phyloP scores from a whole-genome alignment of 768 basidiomycete species.

The Chiua virens region DNA sequence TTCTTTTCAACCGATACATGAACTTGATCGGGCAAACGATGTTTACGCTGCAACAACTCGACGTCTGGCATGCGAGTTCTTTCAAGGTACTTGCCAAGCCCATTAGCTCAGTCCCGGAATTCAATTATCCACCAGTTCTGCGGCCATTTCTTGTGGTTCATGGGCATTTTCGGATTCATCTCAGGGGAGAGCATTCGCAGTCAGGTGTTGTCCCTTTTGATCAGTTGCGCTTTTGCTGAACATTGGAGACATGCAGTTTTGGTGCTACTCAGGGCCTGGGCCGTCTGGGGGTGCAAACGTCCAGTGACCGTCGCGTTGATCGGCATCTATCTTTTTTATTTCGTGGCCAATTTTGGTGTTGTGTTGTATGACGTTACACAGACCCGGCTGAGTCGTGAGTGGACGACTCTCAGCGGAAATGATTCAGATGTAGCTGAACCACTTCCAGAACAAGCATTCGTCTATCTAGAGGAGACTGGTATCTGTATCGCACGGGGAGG shows the following conservation, averaged over 20 bases:
- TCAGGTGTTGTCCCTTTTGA: background rate
- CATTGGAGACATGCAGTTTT: slow-evolving; percentile 3
- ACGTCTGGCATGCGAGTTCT: slow-evolving; percentile 7
- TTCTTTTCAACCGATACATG: slow-evolving; percentile 19
- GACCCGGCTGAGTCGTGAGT: background rate
- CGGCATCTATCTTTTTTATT: slow-evolving; percentile 1
- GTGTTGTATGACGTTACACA: background rate
- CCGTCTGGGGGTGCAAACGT: slow-evolving; percentile 12
- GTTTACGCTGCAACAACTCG: slow-evolving; percentile 12
- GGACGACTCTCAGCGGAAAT: background rate
- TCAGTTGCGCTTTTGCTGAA: background rate
- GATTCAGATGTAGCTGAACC: background rate
- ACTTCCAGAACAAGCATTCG: background rate
- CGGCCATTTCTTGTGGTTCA: background rate
- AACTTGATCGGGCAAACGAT: slow-evolving; percentile 10
- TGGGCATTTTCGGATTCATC: background rate
- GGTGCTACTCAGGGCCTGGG: slow-evolving; percentile 18
- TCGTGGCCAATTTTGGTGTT: background rate
- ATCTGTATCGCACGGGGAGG: background rate
- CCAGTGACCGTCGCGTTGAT: background rate
- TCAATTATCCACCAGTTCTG: slow-evolving; percentile 9
- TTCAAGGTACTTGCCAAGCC: background rate
- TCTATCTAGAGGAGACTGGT: background rate
- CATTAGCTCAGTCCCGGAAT: too few relatives aligned
- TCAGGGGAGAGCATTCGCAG: slow-evolving; percentile 12